phyloP scores from a whole-genome alignment of 306 rosid species.

The Inga leiocalycina region DNA sequence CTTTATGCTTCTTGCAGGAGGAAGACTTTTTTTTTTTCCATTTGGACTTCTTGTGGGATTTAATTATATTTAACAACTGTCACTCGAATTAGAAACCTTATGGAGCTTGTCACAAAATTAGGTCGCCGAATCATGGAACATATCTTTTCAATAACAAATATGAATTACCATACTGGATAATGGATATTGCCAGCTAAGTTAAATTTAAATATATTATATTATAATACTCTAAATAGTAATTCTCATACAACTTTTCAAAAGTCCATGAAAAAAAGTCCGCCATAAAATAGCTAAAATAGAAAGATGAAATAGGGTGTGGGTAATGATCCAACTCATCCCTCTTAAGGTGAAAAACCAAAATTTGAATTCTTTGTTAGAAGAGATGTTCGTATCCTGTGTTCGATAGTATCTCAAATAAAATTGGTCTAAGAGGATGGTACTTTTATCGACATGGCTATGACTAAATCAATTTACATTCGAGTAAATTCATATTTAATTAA shows the following conservation, averaged over 20 bases:
- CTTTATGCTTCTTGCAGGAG: background rate
- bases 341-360: too few relatives aligned
- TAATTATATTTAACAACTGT: background rate
- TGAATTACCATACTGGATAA: background rate
- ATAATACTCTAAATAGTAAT: background rate
- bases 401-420: accelerated
- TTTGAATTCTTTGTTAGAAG: too few relatives aligned
- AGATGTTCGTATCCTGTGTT: accelerated
- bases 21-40: slow-evolving; percentile 2
- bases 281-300: background rate
- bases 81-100: background rate
- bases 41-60: background rate
- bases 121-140: background rate
- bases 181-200: background rate
- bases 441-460: too few relatives aligned
- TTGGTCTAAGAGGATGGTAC: too few relatives aligned
- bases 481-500: too few relatives aligned
- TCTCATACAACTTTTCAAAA: background rate
- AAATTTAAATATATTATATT: background rate
- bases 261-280: too few relatives aligned
- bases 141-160: background rate
- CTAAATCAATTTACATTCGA: too few relatives aligned
- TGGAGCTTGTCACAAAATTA: background rate
- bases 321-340: too few relatives aligned
- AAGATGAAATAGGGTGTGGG: background rate